phyloP scores from a whole-genome alignment of 129 eudicot genomes.

The Pulicaria dysenterica region DNA sequence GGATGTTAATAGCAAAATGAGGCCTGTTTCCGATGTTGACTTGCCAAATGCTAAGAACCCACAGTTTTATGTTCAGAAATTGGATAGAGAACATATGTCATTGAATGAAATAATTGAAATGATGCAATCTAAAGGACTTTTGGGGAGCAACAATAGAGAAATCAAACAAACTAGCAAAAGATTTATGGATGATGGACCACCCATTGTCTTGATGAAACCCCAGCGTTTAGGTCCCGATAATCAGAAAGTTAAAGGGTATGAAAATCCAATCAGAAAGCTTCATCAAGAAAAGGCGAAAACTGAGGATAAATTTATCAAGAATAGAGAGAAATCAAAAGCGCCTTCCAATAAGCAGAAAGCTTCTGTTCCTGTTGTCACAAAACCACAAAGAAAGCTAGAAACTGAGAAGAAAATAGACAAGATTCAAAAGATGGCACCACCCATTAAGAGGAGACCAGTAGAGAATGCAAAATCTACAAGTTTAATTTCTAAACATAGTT shows the following conservation, averaged over 20 bases:
- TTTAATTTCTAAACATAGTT: slow-evolving; percentile 18
- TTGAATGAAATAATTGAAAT: slow-evolving; percentile 49
- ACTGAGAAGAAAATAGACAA: slow-evolving; percentile 52
- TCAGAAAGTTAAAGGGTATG: slow-evolving; percentile 28
- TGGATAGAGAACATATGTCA: slow-evolving; percentile 47
- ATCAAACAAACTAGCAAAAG: slow-evolving; percentile 26
- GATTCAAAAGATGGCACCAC: slow-evolving; percentile 42
- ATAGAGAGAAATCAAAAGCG: slow-evolving; percentile 34
- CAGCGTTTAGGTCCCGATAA: slow-evolving; percentile 36
- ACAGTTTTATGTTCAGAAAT: slow-evolving; percentile 31
- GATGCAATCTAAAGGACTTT: slow-evolving; percentile 56
- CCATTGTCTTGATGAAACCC: slow-evolving; percentile 75
- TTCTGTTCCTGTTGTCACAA: slow-evolving; percentile 35
- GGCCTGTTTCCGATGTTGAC: slow-evolving; percentile 56
- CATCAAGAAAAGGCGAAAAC: slow-evolving; percentile 43
- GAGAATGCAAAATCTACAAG: slow-evolving; percentile 47
- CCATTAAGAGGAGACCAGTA: slow-evolving; percentile 36
- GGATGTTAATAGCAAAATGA: slow-evolving; percentile 37
- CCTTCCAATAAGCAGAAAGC: slow-evolving; percentile 43
- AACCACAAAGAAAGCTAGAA: slow-evolving; percentile 46
- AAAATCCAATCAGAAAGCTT: slow-evolving; percentile 37
- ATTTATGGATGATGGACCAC: slow-evolving; percentile 42
- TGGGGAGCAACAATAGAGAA: slow-evolving; percentile 39
- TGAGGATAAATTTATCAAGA: slow-evolving; percentile 31
- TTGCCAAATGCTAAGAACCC: slow-evolving; percentile 54